Evolutionary conservation across 108 stramenopile species (phyloP).

Genomic region (Pseudonitzschia delicatissima): DNA sequence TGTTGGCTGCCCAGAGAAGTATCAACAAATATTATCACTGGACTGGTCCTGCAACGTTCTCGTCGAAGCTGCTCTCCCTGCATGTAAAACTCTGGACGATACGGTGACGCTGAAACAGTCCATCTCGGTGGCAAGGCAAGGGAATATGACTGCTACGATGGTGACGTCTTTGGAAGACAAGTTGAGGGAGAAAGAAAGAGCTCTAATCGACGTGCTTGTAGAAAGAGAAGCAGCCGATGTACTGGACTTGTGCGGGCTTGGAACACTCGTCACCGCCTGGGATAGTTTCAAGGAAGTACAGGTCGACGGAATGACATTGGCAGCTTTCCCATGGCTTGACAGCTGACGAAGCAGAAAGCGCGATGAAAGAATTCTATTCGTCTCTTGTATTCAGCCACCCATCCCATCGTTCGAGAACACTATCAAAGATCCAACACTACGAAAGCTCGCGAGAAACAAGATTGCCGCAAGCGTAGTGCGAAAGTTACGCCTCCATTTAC

Average conservation of each 20-base stretch:
- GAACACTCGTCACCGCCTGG: constrained; percentile 39
- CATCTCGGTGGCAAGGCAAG: constrained; percentile 45
- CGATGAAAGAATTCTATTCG: constrained; percentile 77
- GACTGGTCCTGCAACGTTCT: constrained; percentile 60
- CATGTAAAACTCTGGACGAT: constrained; percentile 66
- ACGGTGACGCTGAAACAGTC: constrained; percentile 54
- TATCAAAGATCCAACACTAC: constrained; percentile 74
- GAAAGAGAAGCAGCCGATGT: constrained; percentile 60
- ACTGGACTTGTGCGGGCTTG: constrained; percentile 66
- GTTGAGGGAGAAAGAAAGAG: constrained; percentile 51
- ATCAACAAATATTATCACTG: constrained; percentile 45
- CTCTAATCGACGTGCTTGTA: constrained; percentile 61
- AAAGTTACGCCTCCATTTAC: constrained; percentile 55
- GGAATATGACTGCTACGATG: constrained; percentile 44
- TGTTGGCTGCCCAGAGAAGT: constrained; percentile 25
- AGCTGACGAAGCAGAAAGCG: constrained; percentile 47
- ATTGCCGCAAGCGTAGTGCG: constrained; percentile 60
- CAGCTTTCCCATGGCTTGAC: constrained; percentile 77
- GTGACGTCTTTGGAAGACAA: constrained; percentile 41
- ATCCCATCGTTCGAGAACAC: constrained; percentile 74
- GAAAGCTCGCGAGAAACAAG: constrained; percentile 63
- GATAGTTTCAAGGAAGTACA: constrained; percentile 47
- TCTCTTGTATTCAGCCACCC: constrained; percentile 78
- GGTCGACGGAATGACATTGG: constrained; percentile 70
- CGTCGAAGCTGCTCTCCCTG: constrained; percentile 63